phyloP scores from a whole-genome alignment of 1,139 yeast genomes.

The Pichia terricola region DNA sequence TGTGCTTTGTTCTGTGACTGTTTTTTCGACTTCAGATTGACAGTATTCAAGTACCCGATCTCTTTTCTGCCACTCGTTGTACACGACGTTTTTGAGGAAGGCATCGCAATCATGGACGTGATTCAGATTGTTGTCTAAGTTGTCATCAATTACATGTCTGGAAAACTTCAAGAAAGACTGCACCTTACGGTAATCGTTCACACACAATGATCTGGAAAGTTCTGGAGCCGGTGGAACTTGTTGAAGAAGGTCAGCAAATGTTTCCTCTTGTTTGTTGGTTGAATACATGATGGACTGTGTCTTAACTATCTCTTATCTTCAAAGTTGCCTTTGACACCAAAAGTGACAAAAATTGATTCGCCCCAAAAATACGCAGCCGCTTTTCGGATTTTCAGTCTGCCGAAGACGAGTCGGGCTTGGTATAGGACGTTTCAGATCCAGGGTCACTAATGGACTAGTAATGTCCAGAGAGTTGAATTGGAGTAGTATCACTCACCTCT shows the following conservation, averaged over 20 bases:
- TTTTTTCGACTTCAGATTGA: constrained; percentile 20
- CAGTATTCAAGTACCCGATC: constrained; percentile 31
- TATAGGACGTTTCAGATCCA: too few species aligned
- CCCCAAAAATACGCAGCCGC: too few species aligned
- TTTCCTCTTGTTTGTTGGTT: too few species aligned
- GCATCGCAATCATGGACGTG: constrained; percentile 26
- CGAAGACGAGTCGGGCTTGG: too few species aligned
- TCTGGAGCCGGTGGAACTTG: constrained; percentile 17
- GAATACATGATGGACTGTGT: too few species aligned
- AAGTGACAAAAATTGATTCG: too few species aligned
- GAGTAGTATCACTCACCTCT: too few species aligned
- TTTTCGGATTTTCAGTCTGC: too few species aligned
- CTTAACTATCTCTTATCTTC: too few species aligned
- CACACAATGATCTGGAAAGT: constrained; percentile 27
- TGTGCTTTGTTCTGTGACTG: constrained; percentile 21
- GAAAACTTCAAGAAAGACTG: constrained; percentile 32
- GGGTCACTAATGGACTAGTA: too few species aligned
- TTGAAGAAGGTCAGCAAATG: constrained; percentile 12
- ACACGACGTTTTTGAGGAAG: constrained; percentile 27
- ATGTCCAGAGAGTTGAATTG: too few species aligned
- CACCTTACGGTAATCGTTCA: constrained; percentile 28
- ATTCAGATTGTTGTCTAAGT: constrained; percentile 30
- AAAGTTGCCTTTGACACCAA: too few species aligned
- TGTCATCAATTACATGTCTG: constrained; percentile 37
- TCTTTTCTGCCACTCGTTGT: constrained; percentile 36